Conservation (phyloP, 768 basidiomycete genomes). For the Pleurotus tuber-regium region DNA sequence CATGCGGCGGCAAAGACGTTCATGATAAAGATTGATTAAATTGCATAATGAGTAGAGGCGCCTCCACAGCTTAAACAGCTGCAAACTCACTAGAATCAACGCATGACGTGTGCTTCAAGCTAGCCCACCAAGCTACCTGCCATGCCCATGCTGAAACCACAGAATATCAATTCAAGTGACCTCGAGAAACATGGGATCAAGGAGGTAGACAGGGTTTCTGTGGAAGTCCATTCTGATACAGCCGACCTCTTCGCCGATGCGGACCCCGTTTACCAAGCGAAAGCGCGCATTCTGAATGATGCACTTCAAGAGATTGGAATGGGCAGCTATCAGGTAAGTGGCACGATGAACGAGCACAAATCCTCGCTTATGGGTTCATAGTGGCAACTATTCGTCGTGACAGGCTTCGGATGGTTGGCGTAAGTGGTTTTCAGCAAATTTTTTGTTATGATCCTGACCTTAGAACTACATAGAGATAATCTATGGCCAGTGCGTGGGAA, state of each 20-base stretch:
- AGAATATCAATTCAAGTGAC: too few species aligned
- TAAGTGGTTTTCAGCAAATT: slow-evolving; percentile 43
- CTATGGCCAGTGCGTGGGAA: slow-evolving; percentile 61
- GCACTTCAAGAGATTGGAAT: slow-evolving; percentile 68
- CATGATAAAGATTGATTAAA: too few species aligned
- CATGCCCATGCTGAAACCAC: not conserved
- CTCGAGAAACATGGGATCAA: not conserved
- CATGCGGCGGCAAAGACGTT: too few species aligned
- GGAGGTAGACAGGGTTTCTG: not conserved
- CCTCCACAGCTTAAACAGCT: too few species aligned
- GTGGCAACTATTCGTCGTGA: slow-evolving; percentile 63
- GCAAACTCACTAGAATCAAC: slow-evolving; percentile 4
- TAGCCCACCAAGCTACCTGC: not conserved
- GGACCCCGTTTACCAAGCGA: slow-evolving; percentile 59
- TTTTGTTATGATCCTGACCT: too few species aligned
- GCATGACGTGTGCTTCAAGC: not conserved
- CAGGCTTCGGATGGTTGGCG: slow-evolving; percentile 79
- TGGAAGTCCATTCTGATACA: not conserved
- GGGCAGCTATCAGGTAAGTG: slow-evolving; percentile 61
- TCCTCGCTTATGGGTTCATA: slow-evolving; percentile 19
- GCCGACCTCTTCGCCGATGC: not conserved
- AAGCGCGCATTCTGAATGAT: slow-evolving; percentile 53
- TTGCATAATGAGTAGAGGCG: too few species aligned
- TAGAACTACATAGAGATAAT: slow-evolving; percentile 63
- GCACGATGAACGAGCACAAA: not conserved